Evolutionary conservation across 441 rosid genomes (phyloP).

Genomic region (Syzygium syzygioides): DNA sequence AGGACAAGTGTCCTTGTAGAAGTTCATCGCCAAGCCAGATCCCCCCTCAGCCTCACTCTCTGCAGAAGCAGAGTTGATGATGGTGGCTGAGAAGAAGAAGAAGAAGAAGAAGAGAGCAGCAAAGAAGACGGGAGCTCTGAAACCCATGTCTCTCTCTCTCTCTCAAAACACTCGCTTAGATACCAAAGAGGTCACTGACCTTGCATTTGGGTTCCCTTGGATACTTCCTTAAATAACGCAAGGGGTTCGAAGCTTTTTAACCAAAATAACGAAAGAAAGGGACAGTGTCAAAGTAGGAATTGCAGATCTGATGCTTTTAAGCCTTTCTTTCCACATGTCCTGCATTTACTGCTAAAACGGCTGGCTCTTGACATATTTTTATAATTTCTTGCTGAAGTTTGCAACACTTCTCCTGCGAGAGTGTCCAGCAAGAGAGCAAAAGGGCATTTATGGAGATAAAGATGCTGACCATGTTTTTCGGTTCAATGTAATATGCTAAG

Average conservation of each 20-base stretch:
- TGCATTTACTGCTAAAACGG: not conserved
- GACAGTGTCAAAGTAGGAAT: not conserved
- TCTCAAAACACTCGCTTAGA: not conserved
- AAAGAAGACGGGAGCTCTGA: constrained; percentile 45
- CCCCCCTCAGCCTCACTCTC: constrained; percentile 34
- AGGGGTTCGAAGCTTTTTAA: not conserved
- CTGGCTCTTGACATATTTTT: not conserved
- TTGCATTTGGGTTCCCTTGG: constrained; percentile 4
- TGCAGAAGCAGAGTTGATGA: constrained; percentile 30
- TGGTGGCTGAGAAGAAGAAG: constrained; percentile 39
- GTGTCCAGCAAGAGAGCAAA: not conserved
- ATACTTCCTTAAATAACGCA: constrained; percentile 31
- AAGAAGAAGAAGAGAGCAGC: constrained; percentile 29
- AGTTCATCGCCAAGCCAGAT: constrained; percentile 73
- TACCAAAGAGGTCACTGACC: constrained; percentile 18
- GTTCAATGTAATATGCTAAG: not conserved
- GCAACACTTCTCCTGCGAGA: not conserved
- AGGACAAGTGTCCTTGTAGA: constrained; percentile 87
- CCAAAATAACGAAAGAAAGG: not conserved
- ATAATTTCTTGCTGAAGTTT: not conserved
- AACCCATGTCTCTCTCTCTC: constrained; percentile 31
- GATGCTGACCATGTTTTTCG: not conserved
- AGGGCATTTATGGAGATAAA: not conserved
- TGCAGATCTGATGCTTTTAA: not conserved
- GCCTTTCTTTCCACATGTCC: not conserved